A percentile compares a stretch with the other conserved stretches of the same genome.
Evolutionary conservation across 345 rosid species (phyloP).

Genomic region (Acer campestre): DNA sequence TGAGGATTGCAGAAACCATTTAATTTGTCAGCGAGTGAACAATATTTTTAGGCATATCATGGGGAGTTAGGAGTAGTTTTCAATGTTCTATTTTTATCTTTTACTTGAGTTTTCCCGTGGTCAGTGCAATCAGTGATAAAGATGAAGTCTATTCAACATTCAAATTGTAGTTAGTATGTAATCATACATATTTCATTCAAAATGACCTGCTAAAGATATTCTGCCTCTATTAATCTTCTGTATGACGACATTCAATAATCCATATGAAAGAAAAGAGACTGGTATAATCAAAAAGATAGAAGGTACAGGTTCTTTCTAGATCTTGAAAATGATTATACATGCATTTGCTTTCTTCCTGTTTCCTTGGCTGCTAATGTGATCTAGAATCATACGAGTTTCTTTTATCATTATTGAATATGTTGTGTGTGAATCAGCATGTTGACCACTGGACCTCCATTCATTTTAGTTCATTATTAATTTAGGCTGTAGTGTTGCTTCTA

Average conservation of each 20-base stretch:
- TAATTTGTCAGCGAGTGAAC: not conserved
- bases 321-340: too few species aligned
- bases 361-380: too few species aligned
- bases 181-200: not conserved
- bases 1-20: not conserved
- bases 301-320: too few species aligned
- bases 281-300: not conserved
- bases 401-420: too few species aligned
- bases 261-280: not conserved
- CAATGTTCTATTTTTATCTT: not conserved
- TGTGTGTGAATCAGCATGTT: not conserved
- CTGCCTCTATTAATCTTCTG: not conserved
- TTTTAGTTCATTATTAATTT: not conserved
- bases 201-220: not conserved
- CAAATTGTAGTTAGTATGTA: not conserved
- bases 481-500: not conserved
- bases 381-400: not conserved
- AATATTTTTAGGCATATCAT: not conserved
- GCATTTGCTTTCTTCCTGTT: too few species aligned
- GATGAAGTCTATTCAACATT: not conserved
- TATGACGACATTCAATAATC: too few species aligned
- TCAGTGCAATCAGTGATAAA: not conserved
- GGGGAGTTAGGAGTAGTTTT: not conserved
- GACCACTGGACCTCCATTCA: not conserved
- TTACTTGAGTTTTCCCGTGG: not conserved